phyloP scores from a whole-genome alignment of 2,329 filamentous ascomycete species.

The Diaporthe longicolla region DNA sequence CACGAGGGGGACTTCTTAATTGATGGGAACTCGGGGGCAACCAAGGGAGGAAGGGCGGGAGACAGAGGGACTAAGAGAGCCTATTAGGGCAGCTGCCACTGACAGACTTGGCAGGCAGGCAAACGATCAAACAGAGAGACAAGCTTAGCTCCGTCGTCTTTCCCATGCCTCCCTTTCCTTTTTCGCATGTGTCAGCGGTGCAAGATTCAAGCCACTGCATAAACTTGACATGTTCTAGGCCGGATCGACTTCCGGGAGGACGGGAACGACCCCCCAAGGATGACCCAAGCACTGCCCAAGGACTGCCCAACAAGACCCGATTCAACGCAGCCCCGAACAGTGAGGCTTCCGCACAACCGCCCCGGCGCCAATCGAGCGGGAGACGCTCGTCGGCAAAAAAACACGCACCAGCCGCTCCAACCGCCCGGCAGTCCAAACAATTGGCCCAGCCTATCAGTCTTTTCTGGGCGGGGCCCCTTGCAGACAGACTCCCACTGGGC shows the following conservation, averaged over 20 bases:
- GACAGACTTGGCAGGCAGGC: too few relatives aligned
- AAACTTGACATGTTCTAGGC: constrained; percentile 23
- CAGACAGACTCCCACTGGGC: background rate
- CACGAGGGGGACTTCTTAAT: too few relatives aligned
- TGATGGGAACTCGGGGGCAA: too few relatives aligned
- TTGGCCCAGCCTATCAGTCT: constrained; percentile 17
- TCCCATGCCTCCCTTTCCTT: background rate
- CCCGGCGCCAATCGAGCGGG: constrained; percentile 35
- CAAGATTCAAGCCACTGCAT: constrained; percentile 16
- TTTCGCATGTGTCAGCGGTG: constrained; percentile 20
- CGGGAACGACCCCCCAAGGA: background rate
- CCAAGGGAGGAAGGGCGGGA: background rate
- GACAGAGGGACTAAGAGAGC: background rate
- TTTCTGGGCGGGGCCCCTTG: background rate
- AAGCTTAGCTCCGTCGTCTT: background rate
- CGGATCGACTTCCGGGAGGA: background rate
- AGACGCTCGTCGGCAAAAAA: background rate
- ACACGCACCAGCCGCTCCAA: constrained; percentile 3
- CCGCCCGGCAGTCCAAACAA: constrained; percentile 16
- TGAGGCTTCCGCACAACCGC: constrained; percentile 8
- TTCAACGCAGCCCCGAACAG: background rate
- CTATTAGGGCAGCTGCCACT: background rate
- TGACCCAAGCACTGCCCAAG: constrained; percentile 1
- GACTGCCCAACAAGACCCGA: background rate
- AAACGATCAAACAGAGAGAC: too few relatives aligned